phyloP scores from a whole-genome alignment of 306 rosid genomes.

The Alnus rubra region DNA sequence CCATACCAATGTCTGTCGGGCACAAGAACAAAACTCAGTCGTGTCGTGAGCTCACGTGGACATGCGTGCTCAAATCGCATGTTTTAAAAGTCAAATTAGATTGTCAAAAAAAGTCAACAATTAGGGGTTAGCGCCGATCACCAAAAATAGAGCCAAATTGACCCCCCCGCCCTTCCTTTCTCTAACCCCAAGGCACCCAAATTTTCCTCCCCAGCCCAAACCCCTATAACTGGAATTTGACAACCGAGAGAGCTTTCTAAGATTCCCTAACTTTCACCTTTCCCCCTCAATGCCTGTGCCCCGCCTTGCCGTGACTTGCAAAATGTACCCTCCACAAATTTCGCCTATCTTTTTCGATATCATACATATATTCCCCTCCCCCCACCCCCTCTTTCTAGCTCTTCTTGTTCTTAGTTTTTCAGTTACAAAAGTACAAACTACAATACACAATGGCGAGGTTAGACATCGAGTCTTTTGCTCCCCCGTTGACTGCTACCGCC shows the following conservation, averaged over 20 bases:
- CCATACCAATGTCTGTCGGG: neutral
- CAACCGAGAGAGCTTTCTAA: constrained; percentile 15
- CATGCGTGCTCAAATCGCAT: constrained; percentile 31
- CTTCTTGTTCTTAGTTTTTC: constrained; percentile 14
- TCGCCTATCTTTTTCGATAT: constrained; percentile 27
- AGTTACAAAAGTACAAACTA: constrained; percentile 22
- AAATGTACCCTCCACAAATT: constrained; percentile 13
- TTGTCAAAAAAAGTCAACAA: constrained; percentile 16
- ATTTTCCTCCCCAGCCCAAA: neutral
- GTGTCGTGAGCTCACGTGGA: constrained; percentile 12
- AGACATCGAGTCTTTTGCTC: constrained; percentile 54
- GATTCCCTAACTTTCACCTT: constrained; percentile 23
- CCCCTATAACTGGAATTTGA: too few species aligned
- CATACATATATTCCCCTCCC: neutral
- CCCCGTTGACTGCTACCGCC: constrained; percentile 43
- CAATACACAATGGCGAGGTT: constrained; percentile 21
- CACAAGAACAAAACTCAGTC: constrained; percentile 4
- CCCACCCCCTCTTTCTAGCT: neutral
- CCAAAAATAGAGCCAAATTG: constrained; percentile 18
- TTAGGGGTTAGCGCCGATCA: constrained; percentile 23
- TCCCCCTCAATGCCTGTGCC: constrained; percentile 31
- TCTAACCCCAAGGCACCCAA: constrained; percentile 23
- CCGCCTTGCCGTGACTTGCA: constrained; percentile 41
- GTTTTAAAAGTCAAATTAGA: constrained; percentile 30
- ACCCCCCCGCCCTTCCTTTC: constrained; percentile 1